Evolutionary conservation across 1,139 yeast genomes (phyloP).

Genomic region (Debaryomyces nepalensis): DNA sequence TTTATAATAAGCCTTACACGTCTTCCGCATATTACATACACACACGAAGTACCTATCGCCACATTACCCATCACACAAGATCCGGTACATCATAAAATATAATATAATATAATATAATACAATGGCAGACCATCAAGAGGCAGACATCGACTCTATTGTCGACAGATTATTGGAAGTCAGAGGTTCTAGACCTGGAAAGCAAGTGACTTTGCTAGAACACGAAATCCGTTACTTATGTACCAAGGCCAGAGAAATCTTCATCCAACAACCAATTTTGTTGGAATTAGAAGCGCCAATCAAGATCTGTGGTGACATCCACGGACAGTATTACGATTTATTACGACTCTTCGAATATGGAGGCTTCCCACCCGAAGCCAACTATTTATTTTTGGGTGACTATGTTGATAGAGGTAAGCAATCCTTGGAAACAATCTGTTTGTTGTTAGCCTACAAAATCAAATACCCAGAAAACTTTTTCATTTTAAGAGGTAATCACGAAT

Average conservation of each 20-base stretch:
- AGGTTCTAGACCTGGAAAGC: constrained; percentile 98
- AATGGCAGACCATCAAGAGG: constrained; percentile 73
- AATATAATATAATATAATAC: constrained; percentile 11
- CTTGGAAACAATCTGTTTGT: constrained; percentile 87
- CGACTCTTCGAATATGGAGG: constrained; percentile 98
- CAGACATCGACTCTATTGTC: constrained; percentile 95
- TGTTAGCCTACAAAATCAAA: constrained; percentile 93
- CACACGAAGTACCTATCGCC: constrained; percentile 9
- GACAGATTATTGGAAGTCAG: constrained; percentile 96
- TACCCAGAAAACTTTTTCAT: constrained; percentile 97
- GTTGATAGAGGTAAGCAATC: constrained; percentile 99
- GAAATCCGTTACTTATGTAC: constrained; percentile 96
- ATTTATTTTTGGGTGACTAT: constrained; percentile 92
- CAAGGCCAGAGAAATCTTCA: constrained; percentile 95
- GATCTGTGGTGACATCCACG: constrained; percentile 94
- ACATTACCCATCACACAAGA: constrained; percentile 1
- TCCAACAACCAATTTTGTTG: constrained; percentile 93
- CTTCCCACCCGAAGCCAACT: constrained; percentile 98
- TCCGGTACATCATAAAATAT: constrained; percentile 11
- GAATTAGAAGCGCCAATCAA: constrained; percentile 98
- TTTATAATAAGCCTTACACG: constrained; percentile 9
- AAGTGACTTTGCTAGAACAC: constrained; percentile 89
- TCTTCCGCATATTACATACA: constrained; percentile 10
- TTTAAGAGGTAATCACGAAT: constrained; percentile 95
- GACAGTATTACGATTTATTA: constrained; percentile 93